Conservation (phyloP, 768 basidiomycete species). For the Xerocomellus amylosporus region DNA sequence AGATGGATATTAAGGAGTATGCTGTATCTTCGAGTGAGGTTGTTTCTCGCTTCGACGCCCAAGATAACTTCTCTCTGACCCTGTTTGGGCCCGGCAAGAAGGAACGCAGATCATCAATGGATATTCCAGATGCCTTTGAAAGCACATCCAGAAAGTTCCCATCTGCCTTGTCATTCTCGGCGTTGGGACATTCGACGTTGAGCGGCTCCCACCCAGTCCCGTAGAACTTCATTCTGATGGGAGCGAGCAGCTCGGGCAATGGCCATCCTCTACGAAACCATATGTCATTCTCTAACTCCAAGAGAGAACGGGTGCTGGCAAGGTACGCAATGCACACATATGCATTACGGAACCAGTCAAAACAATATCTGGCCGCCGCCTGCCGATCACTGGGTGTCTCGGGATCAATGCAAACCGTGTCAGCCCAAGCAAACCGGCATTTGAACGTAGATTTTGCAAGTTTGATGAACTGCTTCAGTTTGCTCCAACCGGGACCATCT, state of each 20-base stretch:
- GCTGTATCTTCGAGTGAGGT: not conserved
- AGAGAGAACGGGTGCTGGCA: not conserved
- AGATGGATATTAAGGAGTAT: constrained; percentile 4
- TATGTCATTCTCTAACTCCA: not conserved
- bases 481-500: constrained; percentile 5
- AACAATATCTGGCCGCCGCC: not conserved
- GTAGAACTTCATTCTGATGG: constrained; percentile 4
- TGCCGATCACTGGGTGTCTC: not conserved
- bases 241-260: not conserved
- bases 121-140: constrained; percentile 7
- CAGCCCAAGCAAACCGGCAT: not conserved
- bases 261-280: constrained; percentile 7
- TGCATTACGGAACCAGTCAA: constrained; percentile 6
- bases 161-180: constrained; percentile 9
- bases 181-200: not conserved
- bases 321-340: constrained; percentile 6
- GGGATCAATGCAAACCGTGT: not conserved
- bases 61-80: constrained; percentile 4
- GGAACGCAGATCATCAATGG: not conserved
- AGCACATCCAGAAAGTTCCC: not conserved
- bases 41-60: not conserved
- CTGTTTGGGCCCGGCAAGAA: constrained; percentile 5
- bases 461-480: not conserved
- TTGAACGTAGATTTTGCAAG: not conserved
- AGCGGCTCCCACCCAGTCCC: constrained; percentile 6